Base-by-base conservation (phyloP, 805 yeast species). In the Candida hispaniensis region DNA sequence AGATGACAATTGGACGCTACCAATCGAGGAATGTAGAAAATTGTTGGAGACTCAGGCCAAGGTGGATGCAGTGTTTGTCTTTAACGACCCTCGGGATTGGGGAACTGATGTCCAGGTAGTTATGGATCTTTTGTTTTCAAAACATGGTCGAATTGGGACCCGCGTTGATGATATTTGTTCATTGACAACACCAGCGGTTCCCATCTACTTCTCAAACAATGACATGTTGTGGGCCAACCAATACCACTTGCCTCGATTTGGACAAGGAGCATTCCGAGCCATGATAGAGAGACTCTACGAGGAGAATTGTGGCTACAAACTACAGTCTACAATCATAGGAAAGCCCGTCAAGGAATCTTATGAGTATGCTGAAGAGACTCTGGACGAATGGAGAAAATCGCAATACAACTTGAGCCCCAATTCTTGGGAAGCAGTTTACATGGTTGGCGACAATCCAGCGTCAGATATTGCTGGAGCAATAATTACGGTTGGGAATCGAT, bases 391-490 rank as follows among this genome's bases (percentile, higher is more conserved):
- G 51, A 44, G 38, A 4, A n/a, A 26, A 6, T 18, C 25, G 10
- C 14, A 18, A 10, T 26, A 19, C 15, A 19, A 16, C 10, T 14
- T 34, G 16, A 11, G 15, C 10, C 30, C 30, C 2, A 16, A 24
- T 13, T 11, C 30, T 9, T 34, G 79, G 47, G 59, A 63, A 21
- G 56, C 67, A n/a, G 78, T 91, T 2, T 86, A 67, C 58, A 91
- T 91, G 98, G 82, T 91, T 20, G 98, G 98, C 17, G 98, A 91
- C 58, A 91, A 91, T 55, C 97, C 96, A 4, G 91, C 77, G 17
- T 72, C 85, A 33, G 98, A 91, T 53, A 91, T 91, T 36, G 66
- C 67, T 39, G 98, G 98, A 1, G 98, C 94, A 76, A 79, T 47
- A 61, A 63, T 32, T 75, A 76, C 51, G 94, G 95, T 3, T 91